A percentile compares a stretch with the other conserved stretches of the same genome.
Evolutionary conservation across 306 rosid species (phyloP).

Genomic region (Begonia peltatifolia): DNA sequence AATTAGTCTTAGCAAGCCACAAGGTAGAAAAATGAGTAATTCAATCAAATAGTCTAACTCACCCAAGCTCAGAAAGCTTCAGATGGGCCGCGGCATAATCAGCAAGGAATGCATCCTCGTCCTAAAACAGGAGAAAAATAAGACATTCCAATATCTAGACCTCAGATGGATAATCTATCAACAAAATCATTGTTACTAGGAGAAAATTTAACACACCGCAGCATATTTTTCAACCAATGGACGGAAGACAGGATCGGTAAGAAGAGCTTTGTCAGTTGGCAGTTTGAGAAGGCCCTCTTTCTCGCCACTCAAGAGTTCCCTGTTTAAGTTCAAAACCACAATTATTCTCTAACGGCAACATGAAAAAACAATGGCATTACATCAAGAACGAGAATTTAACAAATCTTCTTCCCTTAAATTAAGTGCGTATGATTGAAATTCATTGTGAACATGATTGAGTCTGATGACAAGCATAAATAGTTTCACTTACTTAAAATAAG

Average conservation of each 20-base stretch:
- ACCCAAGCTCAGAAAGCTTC: conserved; percentile 47
- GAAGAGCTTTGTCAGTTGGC: conserved; percentile 51
- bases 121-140: conserved; percentile 13
- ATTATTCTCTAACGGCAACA: background rate
- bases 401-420: background rate
- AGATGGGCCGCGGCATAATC: conserved; percentile 39
- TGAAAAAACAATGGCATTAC: too few relatives aligned
- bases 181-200: background rate
- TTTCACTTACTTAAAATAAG: conserved; percentile 37
- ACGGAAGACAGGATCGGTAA: conserved; percentile 40
- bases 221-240: conserved; percentile 49
- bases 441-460: too few relatives aligned
- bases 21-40: background rate
- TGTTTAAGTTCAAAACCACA: background rate
- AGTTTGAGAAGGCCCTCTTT: conserved; percentile 30
- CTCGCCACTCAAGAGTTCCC: conserved; percentile 28
- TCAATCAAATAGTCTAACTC: conserved; percentile 3
- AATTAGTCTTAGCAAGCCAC: background rate
- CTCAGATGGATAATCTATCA: background rate
- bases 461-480: background rate
- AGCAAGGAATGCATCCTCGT: conserved; percentile 36
- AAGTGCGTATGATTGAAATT: background rate
- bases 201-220: conserved; percentile 13
- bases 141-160: background rate
- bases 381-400: background rate